Base-by-base conservation (phyloP, 805 yeast genomes). In the Clavispora fructus region DNA sequence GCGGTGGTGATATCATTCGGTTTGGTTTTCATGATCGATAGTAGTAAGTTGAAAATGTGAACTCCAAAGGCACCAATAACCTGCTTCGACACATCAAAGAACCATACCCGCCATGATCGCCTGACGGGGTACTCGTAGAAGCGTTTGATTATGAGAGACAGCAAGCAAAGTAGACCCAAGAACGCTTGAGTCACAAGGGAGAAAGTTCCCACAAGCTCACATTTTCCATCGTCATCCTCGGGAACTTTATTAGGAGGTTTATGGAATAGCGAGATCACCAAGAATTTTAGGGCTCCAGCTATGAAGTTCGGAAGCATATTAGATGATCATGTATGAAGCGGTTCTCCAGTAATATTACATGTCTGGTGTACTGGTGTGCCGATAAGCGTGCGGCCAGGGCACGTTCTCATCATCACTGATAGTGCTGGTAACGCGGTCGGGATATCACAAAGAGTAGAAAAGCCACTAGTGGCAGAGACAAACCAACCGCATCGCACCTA, bases 51-150 rank as follows among this genome's bases (percentile, higher is more conserved):
- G 59, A 91, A 68, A 8, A 85, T 70, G 61, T 92, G 99, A 1
- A 92, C 78, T 1, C 91, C 88, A 26, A 87, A 63, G 0, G 98
- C 89, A 0, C 98, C 99, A 19, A 88, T 67, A 0, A 92, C 74
- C 62, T 92, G 99, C 60, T 94, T 92, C 14, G 87, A 78, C 1
- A 92, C 95, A 61, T 92, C 99, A 59, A 80, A 91, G 14, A 77
- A 59, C 98, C 98, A 92, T 11, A 91, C 83, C 54, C 78, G 76
- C 87, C 96, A 81, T 4, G 95, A 91, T 51, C 99, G 73, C 53
- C 90, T 75, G 39, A 73, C 63, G 1, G 97, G 97, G 49, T 77
- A 77, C 58, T 92, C 99, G 49, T 82, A 79, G 49, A 70, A 79
- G 44, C 98, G 74, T 60, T 94, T 92, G 37, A 83, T 66, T 2